phyloP scores from a whole-genome alignment of 495 filamentous ascomycete species.

The Haplographium delicatum region DNA sequence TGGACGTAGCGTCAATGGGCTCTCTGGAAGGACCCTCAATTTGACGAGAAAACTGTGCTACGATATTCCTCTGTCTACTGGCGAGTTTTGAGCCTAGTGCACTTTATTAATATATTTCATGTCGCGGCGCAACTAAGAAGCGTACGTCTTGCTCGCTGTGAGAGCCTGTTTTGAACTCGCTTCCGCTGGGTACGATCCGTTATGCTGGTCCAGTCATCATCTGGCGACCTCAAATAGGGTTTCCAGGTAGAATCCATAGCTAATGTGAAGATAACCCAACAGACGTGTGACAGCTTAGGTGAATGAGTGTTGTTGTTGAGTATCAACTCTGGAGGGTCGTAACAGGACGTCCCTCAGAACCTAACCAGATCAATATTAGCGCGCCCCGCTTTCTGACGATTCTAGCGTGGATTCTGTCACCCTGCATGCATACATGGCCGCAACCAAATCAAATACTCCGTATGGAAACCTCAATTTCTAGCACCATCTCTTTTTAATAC shows the following conservation, averaged over 20 bases:
- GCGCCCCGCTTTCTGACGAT: no score
- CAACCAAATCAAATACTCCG: no score
- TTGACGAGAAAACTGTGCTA: background rate
- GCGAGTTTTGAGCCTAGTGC: constrained; percentile 7
- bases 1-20: background rate
- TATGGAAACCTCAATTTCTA: no score
- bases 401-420: no score
- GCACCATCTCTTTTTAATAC: no score
- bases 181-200: constrained; percentile 7
- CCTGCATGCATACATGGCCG: no score
- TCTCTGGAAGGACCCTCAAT: background rate
- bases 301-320: no score
- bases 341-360: no score
- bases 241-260: constrained; percentile 12
- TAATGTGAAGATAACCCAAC: background rate
- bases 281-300: no score
- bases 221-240: constrained; percentile 9
- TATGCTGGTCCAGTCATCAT: constrained; percentile 12
- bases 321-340: no score
- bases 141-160: constrained; percentile 14
- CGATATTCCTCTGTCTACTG: background rate
- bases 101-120: background rate
- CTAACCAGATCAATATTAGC: no score
- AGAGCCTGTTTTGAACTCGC: constrained; percentile 12
- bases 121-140: background rate